Conservation (phyloP, 1,284 basidiomycete species). For the Albatrellus sp. region DNA sequence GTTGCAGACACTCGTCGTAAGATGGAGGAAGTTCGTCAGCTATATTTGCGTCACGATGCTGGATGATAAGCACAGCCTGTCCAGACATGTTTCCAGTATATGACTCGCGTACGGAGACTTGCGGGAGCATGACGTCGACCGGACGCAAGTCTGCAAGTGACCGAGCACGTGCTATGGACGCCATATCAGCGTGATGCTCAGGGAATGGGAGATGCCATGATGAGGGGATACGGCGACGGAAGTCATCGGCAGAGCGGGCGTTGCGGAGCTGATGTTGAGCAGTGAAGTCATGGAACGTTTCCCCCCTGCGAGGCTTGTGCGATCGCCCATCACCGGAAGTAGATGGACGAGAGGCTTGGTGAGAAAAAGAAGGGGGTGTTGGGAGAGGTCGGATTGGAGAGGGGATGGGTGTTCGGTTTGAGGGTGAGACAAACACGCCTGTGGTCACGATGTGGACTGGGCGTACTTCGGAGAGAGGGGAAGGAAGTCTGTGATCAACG, state of each 20-base stretch:
- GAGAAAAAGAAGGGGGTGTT: not conserved
- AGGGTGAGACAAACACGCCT: not conserved
- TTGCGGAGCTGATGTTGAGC: not conserved
- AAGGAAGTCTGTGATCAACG: not conserved
- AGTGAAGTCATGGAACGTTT: not conserved
- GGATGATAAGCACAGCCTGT: slow-evolving; percentile 3
- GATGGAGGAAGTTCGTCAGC: slow-evolving; percentile 10
- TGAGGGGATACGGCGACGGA: not conserved
- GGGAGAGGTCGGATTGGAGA: not conserved
- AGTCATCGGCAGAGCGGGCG: slow-evolving; percentile 7
- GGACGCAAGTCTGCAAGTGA: slow-evolving; percentile 5
- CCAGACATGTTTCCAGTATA: not conserved
- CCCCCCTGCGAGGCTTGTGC: slow-evolving; percentile 4
- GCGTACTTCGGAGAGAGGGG: not conserved
- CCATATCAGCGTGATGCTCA: not conserved
- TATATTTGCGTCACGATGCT: slow-evolving; percentile 9
- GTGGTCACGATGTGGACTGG: not conserved
- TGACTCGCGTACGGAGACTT: not conserved
- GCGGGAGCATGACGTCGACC: not conserved
- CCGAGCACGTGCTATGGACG: slow-evolving; percentile 1
- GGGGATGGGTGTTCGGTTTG: not conserved
- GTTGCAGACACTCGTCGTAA: slow-evolving; percentile 5
- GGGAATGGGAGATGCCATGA: not conserved
- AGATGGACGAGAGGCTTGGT: not conserved
- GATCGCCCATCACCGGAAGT: not conserved